Evolutionary conservation across 768 basidiomycete genomes (phyloP).

Genomic region (Collybia sordida): DNA sequence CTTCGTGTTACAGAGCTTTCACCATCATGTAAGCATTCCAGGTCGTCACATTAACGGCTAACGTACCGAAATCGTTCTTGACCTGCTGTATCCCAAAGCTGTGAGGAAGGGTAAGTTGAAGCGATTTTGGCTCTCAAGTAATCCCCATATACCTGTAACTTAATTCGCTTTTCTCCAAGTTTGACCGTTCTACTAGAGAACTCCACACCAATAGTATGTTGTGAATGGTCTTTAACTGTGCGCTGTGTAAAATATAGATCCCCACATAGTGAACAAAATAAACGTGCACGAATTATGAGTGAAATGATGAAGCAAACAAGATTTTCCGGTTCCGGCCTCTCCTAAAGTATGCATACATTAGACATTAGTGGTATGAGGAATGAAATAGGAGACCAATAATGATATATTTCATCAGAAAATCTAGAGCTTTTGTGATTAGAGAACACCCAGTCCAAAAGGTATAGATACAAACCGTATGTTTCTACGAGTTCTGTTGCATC

Average conservation of each 20-base stretch:
- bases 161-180: conserved; percentile 92
- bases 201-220: conserved; percentile 98
- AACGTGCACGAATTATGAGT: conserved; percentile 91
- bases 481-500: conserved; percentile 93
- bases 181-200: conserved; percentile 94
- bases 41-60: not conserved
- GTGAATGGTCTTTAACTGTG: conserved; percentile 93
- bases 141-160: conserved; percentile 73
- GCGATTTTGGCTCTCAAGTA: not conserved
- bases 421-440: conserved; percentile 40
- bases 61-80: conserved; percentile 88
- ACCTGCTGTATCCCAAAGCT: conserved; percentile 98
- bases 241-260: conserved; percentile 4
- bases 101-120: conserved; percentile 4
- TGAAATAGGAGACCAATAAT: conserved; percentile 69
- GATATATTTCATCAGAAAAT: conserved; percentile 99
- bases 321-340: conserved; percentile 97
- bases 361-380: conserved; percentile 5
- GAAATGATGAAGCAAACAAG: conserved; percentile 94
- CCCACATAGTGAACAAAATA: not conserved
- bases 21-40: conserved; percentile 8
- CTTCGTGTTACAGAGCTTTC: conserved; percentile 86
- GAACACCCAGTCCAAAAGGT: not conserved
- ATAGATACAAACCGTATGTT: conserved; percentile 72
- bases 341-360: conserved; percentile 44